Conservation (phyloP, 2,329 filamentous ascomycete genomes). For the Nigrospora oryzae region DNA sequence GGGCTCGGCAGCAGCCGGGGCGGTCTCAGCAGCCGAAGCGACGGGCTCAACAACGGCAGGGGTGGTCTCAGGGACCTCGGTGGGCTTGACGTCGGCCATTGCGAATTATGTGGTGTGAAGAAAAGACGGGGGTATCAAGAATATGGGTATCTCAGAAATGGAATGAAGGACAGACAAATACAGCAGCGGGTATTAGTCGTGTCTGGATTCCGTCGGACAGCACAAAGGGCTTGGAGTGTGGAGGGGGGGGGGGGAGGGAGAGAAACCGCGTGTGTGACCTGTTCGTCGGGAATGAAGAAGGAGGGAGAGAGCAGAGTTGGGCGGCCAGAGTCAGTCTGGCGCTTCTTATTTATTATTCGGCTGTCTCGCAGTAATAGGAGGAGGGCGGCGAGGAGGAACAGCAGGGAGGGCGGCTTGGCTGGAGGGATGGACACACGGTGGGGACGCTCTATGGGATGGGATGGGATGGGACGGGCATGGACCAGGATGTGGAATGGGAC, state of each 20-base stretch:
- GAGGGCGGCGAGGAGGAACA: conserved; percentile 7
- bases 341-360: conserved; percentile 27
- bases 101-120: conserved; percentile 26
- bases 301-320: conserved; percentile 9
- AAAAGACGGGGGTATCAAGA: conserved; percentile 28
- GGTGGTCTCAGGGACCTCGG: conserved; percentile 49
- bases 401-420: background rate
- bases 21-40: conserved; percentile 11
- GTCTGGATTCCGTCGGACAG: too few relatives aligned
- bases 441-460: background rate
- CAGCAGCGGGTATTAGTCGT: background rate
- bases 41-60: conserved; percentile 24
- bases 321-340: conserved; percentile 12
- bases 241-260: conserved; percentile 11
- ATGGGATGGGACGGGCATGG: background rate
- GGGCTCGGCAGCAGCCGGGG: conserved; percentile 11
- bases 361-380: conserved; percentile 20
- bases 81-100: conserved; percentile 71
- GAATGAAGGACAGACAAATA: conserved; percentile 25
- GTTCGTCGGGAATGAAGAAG: conserved; percentile 16
- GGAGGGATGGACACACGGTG: background rate
- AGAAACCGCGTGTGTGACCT: conserved; percentile 4
- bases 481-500: background rate
- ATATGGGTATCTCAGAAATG: conserved; percentile 43
- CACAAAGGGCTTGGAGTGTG: conserved; percentile 10